A percentile compares a stretch with the other conserved stretches of the same genome.
Evolutionary conservation across 345 rosid species (phyloP).

Genomic region (Syzygium grande): DNA sequence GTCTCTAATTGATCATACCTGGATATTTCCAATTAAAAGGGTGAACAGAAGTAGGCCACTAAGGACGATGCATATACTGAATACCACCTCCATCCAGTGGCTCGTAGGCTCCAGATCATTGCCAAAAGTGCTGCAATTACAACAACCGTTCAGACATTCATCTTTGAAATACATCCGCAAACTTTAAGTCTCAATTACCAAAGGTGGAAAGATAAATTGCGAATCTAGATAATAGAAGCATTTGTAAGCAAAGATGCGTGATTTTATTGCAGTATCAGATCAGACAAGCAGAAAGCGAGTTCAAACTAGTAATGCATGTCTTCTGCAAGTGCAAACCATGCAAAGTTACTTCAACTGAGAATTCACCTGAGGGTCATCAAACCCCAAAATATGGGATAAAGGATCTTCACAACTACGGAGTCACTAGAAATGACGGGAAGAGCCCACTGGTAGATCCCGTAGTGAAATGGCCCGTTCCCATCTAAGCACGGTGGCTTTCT

Average conservation of each 20-base stretch:
- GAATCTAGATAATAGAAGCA: neutral
- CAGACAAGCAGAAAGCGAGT: neutral
- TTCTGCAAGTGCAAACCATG: neutral
- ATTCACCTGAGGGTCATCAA: slow-evolving; percentile 76
- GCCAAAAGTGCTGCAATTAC: slow-evolving; percentile 58
- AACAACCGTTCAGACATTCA: neutral
- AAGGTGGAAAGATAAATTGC: neutral
- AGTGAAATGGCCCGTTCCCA: slow-evolving; percentile 45
- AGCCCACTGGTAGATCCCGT: slow-evolving; percentile 70
- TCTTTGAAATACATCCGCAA: neutral
- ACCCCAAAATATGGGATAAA: slow-evolving; percentile 94
- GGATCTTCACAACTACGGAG: slow-evolving; percentile 69
- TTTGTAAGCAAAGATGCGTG: neutral
- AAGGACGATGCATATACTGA: slow-evolving; percentile 71
- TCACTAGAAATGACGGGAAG: slow-evolving; percentile 84
- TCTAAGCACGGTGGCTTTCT: slow-evolving; percentile 63
- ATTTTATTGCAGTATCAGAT: neutral
- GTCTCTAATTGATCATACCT: slow-evolving; percentile 25
- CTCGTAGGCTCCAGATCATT: slow-evolving; percentile 83
- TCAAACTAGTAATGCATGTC: neutral
- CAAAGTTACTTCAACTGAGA: neutral
- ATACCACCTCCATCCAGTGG: slow-evolving; percentile 62
- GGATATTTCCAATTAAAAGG: slow-evolving; percentile 74
- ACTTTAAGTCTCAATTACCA: neutral
- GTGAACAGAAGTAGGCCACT: slow-evolving; percentile 83